Evolutionary conservation across 2,329 filamentous ascomycete species (phyloP).

Genomic region (Pseudogymnoascus sp.): DNA sequence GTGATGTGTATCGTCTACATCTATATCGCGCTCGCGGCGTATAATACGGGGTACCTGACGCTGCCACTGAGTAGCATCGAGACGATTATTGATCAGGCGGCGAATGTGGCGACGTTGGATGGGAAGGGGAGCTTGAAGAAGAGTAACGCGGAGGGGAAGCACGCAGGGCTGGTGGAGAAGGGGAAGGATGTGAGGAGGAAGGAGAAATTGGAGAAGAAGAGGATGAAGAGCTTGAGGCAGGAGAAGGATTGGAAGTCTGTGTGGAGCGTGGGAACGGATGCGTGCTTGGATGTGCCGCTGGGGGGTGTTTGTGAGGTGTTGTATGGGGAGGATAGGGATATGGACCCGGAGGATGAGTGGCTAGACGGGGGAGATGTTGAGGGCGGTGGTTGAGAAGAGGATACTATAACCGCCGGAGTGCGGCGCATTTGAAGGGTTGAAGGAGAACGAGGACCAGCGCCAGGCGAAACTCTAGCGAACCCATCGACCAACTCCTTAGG

Average conservation of each 20-base stretch:
- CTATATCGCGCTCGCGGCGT: slow-evolving; percentile 83
- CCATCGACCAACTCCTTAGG: not conserved
- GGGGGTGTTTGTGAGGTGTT: slow-evolving; percentile 92
- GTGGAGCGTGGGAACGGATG: slow-evolving; percentile 92
- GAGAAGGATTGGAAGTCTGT: slow-evolving; percentile 66
- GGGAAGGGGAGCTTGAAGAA: slow-evolving; percentile 50
- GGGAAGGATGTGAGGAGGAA: slow-evolving; percentile 32
- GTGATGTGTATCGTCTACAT: slow-evolving; percentile 88
- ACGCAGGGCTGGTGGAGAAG: slow-evolving; percentile 31
- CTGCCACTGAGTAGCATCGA: slow-evolving; percentile 72
- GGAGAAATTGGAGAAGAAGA: slow-evolving; percentile 31
- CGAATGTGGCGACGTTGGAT: slow-evolving; percentile 77
- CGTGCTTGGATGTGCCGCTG: slow-evolving; percentile 92
- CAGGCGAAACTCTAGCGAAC: not conserved
- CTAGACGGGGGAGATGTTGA: slow-evolving; percentile 14
- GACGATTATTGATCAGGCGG: slow-evolving; percentile 86
- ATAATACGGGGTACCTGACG: slow-evolving; percentile 86
- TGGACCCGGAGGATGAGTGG: slow-evolving; percentile 8
- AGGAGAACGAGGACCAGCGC: not conserved
- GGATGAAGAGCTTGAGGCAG: slow-evolving; percentile 26
- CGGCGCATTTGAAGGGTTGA: not conserved
- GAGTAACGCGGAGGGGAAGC: slow-evolving; percentile 22
- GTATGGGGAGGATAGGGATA: slow-evolving; percentile 58
- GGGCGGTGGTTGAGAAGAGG: not conserved
- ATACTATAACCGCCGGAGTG: not conserved